Conservation (phyloP, 2,329 filamentous ascomycete genomes). For the Bimuria novae-zelandiae region DNA sequence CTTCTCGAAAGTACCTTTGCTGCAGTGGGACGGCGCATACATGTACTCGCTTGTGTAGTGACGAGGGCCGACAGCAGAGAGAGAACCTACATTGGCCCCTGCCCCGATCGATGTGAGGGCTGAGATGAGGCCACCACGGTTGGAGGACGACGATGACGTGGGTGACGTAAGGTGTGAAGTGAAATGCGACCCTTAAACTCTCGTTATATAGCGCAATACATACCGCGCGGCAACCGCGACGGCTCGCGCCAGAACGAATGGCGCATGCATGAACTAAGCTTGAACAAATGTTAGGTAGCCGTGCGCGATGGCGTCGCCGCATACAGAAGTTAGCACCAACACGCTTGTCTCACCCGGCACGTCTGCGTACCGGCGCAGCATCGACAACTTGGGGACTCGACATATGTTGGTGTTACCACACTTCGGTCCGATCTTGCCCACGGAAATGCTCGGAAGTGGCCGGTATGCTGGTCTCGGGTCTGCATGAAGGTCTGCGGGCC, state of each 20-base stretch:
- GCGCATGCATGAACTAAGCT: slow-evolving; percentile 55
- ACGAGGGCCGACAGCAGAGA: slow-evolving; percentile 57
- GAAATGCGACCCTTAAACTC: slow-evolving; percentile 59
- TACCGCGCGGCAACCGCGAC: slow-evolving; percentile 58
- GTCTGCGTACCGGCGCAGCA: slow-evolving; percentile 55
- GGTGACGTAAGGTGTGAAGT: too few species aligned
- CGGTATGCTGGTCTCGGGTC: slow-evolving; percentile 56
- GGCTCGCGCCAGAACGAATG: slow-evolving; percentile 57
- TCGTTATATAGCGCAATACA: slow-evolving; percentile 55
- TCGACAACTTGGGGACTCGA: slow-evolving; percentile 53
- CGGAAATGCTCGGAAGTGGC: slow-evolving; percentile 53
- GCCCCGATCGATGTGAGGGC: too few species aligned
- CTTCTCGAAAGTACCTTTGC: slow-evolving; percentile 54
- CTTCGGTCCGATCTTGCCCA: slow-evolving; percentile 62
- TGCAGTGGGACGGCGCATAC: slow-evolving; percentile 54
- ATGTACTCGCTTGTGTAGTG: slow-evolving; percentile 56
- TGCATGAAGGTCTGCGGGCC: slow-evolving; percentile 58
- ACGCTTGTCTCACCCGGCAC: slow-evolving; percentile 47
- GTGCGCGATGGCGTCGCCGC: too few species aligned
- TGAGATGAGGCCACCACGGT: too few species aligned
- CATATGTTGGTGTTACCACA: slow-evolving; percentile 59
- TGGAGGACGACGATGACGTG: too few species aligned
- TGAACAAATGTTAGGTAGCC: slow-evolving; percentile 57
- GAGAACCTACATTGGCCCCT: too few species aligned
- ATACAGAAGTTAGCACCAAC: too few species aligned